Percentiles rank a stretch among this genome's conserved stretches.
These are phyloP conservation scores for Xylaria venustula DNA, from an alignment of 495 filamentous ascomycete species.

Conservation along the genomic window DNA sequence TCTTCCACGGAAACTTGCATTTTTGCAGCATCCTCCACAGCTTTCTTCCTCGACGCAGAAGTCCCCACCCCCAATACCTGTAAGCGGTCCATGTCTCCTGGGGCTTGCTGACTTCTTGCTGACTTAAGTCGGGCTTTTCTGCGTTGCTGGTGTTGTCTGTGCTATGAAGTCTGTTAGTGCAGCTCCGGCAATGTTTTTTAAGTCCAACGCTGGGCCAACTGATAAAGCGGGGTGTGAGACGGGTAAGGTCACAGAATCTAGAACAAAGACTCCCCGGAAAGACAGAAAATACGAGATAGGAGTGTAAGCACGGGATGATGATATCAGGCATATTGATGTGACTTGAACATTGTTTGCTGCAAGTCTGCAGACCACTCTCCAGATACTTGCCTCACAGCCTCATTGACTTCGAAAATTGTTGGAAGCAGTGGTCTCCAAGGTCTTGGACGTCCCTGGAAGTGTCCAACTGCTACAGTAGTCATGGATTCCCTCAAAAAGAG, in stretches of 20 bases:
- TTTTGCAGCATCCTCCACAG: conserved; percentile 53
- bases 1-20: conserved; percentile 52
- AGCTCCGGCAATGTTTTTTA: too few species aligned
- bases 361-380: background rate
- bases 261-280: too few species aligned
- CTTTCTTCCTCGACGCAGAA: conserved; percentile 46
- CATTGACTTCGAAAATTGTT: background rate
- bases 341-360: too few species aligned
- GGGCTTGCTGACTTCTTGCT: background rate
- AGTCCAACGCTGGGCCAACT: background rate
- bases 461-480: background rate
- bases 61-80: conserved; percentile 39
- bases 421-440: background rate
- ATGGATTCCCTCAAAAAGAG: background rate
- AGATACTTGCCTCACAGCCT: conserved; percentile 5
- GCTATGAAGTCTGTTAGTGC: background rate
- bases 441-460: background rate
- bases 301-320: too few species aligned
- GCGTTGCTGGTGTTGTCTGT: background rate
- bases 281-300: too few species aligned
- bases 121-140: too few species aligned
- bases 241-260: too few species aligned
- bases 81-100: conserved; percentile 38
- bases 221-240: too few species aligned
- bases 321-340: too few species aligned